Conservation (phyloP, 176 grass and related monocot species). For the Paspalum vaginatum region DNA sequence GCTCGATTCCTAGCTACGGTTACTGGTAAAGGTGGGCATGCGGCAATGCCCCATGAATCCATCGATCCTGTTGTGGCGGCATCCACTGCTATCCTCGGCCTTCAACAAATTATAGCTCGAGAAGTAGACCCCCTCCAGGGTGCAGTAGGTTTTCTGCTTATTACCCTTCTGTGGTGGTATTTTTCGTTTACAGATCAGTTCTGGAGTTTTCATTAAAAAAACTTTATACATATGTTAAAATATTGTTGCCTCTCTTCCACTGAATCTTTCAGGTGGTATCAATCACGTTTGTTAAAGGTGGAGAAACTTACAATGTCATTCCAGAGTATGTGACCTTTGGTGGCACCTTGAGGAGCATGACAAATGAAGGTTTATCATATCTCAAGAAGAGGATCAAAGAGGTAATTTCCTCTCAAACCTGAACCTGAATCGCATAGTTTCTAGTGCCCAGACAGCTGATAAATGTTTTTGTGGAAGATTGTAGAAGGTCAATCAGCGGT, state of each 20-base stretch:
- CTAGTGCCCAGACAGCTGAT: background rate
- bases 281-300: constrained; percentile 50
- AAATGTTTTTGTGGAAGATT: constrained; percentile 25
- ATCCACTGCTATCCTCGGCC: constrained; percentile 43
- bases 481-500: constrained; percentile 53
- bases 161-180: background rate
- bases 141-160: background rate
- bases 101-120: constrained; percentile 50
- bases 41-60: constrained; percentile 37
- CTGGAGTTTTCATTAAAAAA: too few relatives aligned
- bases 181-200: background rate
- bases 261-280: constrained; percentile 66
- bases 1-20: constrained; percentile 30
- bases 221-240: background rate
- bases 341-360: constrained; percentile 70
- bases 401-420: constrained; percentile 21
- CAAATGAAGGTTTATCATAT: constrained; percentile 50
- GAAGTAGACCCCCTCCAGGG: constrained; percentile 48
- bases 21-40: constrained; percentile 53
- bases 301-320: constrained; percentile 75
- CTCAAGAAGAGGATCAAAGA: constrained; percentile 58
- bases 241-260: background rate
- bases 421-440: background rate
- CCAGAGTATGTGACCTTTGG: constrained; percentile 62
- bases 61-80: constrained; percentile 50